A percentile compares a stretch with the other conserved stretches of the same genome.
phyloP scores from a whole-genome alignment of 805 yeast species.

The Cyberlindnera galapagoensis region DNA sequence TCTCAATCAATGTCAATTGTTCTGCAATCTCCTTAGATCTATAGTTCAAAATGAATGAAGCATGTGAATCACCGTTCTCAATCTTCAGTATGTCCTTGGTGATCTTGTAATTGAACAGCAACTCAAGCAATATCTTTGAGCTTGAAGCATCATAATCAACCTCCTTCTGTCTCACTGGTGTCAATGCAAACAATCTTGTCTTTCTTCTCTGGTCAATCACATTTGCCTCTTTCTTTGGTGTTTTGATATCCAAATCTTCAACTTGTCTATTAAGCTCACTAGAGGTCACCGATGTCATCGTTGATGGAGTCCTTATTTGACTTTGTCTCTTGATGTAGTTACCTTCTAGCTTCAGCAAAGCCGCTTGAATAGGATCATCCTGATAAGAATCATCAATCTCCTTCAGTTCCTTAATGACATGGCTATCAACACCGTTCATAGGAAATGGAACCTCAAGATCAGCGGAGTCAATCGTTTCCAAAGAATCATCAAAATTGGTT shows the following conservation, averaged over 20 bases:
- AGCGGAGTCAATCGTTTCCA: constrained; percentile 11
- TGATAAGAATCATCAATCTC: constrained; percentile 67
- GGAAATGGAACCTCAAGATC: constrained; percentile 29
- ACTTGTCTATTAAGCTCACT: constrained; percentile 14
- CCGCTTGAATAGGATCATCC: constrained; percentile 66
- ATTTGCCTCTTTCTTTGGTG: constrained; percentile 19
- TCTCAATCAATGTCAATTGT: constrained; percentile 82
- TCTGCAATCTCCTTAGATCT: constrained; percentile 62
- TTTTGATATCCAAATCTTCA: constrained; percentile 13
- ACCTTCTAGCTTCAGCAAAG: constrained; percentile 78
- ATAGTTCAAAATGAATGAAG: constrained; percentile 75
- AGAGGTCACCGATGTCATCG: constrained; percentile 17
- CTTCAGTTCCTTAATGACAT: constrained; percentile 69
- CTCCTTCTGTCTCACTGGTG: constrained; percentile 25
- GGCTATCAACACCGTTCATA: constrained; percentile 37
- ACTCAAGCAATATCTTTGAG: constrained; percentile 33
- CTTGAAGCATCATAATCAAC: constrained; percentile 18
- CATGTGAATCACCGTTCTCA: constrained; percentile 45
- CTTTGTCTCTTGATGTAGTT: constrained; percentile 25
- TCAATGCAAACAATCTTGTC: constrained; percentile 29
- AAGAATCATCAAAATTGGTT: background rate
- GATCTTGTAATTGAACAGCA: constrained; percentile 25
- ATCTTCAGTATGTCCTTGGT: constrained; percentile 18
- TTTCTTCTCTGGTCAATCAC: constrained; percentile 33
- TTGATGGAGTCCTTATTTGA: constrained; percentile 3